Percentiles rank a stretch among this genome's conserved stretches.
phyloP scores from a whole-genome alignment of 208 protist species.

The Trypanosoma grayi region DNA sequence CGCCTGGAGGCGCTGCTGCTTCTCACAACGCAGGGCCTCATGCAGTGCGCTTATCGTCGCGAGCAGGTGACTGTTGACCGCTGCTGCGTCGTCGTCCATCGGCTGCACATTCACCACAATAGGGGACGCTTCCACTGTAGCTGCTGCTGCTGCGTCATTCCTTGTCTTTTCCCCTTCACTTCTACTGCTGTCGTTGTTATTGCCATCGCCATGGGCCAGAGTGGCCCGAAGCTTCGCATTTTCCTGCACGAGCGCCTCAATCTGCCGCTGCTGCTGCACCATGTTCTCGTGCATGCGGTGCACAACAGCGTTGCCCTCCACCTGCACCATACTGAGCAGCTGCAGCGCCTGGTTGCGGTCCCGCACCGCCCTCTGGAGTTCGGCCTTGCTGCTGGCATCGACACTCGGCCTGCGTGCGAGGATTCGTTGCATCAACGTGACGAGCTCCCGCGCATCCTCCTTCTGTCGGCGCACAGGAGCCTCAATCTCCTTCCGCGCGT shows the following conservation, averaged over 20 bases:
- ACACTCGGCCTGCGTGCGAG: background rate
- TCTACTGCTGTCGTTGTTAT: background rate
- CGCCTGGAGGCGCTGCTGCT: slow-evolving; percentile 41
- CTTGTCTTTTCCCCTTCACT: background rate
- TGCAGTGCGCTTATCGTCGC: slow-evolving; percentile 29
- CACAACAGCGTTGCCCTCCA: slow-evolving; percentile 51
- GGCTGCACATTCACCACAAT: slow-evolving; percentile 24
- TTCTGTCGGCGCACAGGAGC: slow-evolving; percentile 10
- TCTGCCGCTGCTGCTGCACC: slow-evolving; percentile 33
- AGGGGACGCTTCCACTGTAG: slow-evolving; percentile 19
- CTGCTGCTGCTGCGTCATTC: background rate
- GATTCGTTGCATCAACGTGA: slow-evolving; percentile 4
- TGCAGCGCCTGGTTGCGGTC: slow-evolving; percentile 47
- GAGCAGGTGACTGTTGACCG: background rate
- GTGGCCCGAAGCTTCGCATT: slow-evolving; percentile 26
- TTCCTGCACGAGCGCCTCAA: slow-evolving; percentile 34
- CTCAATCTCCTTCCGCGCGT: slow-evolving; percentile 11
- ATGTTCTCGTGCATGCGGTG: slow-evolving; percentile 41
- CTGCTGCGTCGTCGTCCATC: background rate
- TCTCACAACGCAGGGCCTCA: slow-evolving; percentile 34
- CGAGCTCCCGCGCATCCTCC: slow-evolving; percentile 6
- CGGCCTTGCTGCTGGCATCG: background rate
- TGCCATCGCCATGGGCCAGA: background rate
- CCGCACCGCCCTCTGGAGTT: slow-evolving; percentile 25
- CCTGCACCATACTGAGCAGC: slow-evolving; percentile 40